phyloP scores from a whole-genome alignment of 208 protist genomes.

The Leishmania turanica region DNA sequence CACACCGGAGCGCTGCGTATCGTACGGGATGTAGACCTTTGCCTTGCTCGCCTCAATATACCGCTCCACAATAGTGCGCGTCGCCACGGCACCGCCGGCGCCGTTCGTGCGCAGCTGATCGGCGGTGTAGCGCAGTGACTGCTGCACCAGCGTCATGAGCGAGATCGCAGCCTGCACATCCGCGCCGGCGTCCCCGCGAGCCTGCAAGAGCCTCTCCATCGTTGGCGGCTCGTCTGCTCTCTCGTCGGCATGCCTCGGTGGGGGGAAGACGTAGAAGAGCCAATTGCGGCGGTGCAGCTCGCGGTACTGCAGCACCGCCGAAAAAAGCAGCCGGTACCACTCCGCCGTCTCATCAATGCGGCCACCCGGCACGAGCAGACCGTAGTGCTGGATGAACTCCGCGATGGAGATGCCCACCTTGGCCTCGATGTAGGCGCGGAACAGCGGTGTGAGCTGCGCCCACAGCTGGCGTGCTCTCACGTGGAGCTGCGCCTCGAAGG shows the following conservation, averaged over 20 bases:
- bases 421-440: conserved; percentile 46
- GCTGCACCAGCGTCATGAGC: conserved; percentile 21
- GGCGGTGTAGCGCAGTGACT: conserved; percentile 31
- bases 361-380: conserved; percentile 38
- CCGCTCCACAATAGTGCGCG: conserved; percentile 39
- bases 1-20: conserved; percentile 33
- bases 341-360: conserved; percentile 39
- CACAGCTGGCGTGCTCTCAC: conserved; percentile 18
- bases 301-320: conserved; percentile 43
- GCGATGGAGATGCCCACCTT: conserved; percentile 52
- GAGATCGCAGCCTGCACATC: conserved; percentile 7
- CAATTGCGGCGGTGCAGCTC: conserved; percentile 47
- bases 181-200: conserved; percentile 3
- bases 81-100: conserved; percentile 8
- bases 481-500: conserved; percentile 23
- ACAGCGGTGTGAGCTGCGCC: conserved; percentile 35
- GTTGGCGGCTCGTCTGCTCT: conserved; percentile 26
- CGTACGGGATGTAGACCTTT: conserved; percentile 52
- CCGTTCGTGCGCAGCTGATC: conserved; percentile 30
- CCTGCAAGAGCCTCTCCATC: conserved; percentile 36
- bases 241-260: neutral
- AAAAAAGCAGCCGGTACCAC: conserved; percentile 45
- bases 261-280: conserved; percentile 55
- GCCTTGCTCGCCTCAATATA: conserved; percentile 40
- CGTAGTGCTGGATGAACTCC: conserved; percentile 48